A percentile compares a stretch with the other conserved stretches of the same genome.
Conservation (phyloP, 495 filamentous ascomycete species). For the Aspergillus avenaceus region DNA sequence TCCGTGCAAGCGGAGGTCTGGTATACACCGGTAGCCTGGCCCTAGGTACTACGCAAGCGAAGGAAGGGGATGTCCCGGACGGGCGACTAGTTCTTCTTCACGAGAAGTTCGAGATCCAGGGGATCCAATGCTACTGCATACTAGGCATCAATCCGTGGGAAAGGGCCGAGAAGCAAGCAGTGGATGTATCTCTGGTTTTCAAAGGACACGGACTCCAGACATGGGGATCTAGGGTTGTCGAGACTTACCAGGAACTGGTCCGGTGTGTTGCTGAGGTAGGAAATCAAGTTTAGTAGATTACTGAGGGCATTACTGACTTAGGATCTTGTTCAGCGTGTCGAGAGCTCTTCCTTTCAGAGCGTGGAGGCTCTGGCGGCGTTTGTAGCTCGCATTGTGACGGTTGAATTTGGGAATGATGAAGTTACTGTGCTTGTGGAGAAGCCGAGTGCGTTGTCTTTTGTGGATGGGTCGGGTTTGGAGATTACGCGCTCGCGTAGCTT, state of each 20-base stretch:
- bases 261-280: conserved; percentile 17
- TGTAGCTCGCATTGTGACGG: conserved; percentile 32
- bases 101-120: conserved; percentile 15
- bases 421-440: conserved; percentile 41
- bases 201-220: conserved; percentile 15
- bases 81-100: conserved; percentile 8
- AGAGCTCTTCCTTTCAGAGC: conserved; percentile 36
- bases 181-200: conserved; percentile 35
- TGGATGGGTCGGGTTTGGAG: conserved; percentile 37
- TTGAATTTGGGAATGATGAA: conserved; percentile 30
- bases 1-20: conserved; percentile 16
- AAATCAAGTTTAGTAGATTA: too few species aligned
- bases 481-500: conserved; percentile 34
- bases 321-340: conserved; percentile 25
- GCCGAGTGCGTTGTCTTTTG: conserved; percentile 41
- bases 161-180: conserved; percentile 37
- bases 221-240: conserved; percentile 13
- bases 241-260: conserved; percentile 17
- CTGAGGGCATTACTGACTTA: not conserved
- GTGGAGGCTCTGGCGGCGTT: conserved; percentile 41
- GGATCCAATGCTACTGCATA: conserved; percentile 27
- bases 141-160: conserved; percentile 45
- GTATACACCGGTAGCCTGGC: conserved; percentile 7
- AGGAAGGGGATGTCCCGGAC: not conserved
- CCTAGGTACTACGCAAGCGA: conserved; percentile 5